These are phyloP conservation scores for Trifolium dubium DNA, from an alignment of 306 rosid species.

Conservation along the genomic window DNA sequence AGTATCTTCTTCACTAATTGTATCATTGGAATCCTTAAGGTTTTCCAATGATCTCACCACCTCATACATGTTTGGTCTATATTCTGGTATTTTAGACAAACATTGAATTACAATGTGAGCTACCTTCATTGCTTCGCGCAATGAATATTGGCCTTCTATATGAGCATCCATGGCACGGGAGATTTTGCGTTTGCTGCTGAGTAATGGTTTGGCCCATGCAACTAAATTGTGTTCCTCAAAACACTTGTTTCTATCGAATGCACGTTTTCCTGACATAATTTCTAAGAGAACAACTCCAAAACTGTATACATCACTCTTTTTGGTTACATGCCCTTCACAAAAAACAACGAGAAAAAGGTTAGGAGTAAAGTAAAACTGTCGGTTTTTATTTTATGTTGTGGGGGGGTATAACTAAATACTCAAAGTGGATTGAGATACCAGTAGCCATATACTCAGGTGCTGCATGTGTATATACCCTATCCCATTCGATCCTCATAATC, in stretches of 20 bases:
- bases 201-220: not conserved
- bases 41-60: not conserved
- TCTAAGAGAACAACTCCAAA: not conserved
- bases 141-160: not conserved
- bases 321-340: not conserved
- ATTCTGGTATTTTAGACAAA: not conserved
- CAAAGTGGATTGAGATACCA: constrained; percentile 52
- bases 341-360: not conserved
- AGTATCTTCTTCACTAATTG: constrained; percentile 13
- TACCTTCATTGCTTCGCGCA: not conserved
- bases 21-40: constrained; percentile 26
- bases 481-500: constrained; percentile 19
- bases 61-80: not conserved
- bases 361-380: not conserved
- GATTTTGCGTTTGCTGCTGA: not conserved
- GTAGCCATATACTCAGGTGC: constrained; percentile 87
- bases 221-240: not conserved
- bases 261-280: not conserved
- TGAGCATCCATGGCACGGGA: not conserved
- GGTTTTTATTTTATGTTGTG: no score
- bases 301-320: not conserved
- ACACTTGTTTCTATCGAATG: not conserved
- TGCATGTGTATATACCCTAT: constrained; percentile 36
- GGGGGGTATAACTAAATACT: no score
- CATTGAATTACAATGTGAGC: not conserved